phyloP scores from a whole-genome alignment of 495 filamentous ascomycete genomes.

The Monascus purpureus region DNA sequence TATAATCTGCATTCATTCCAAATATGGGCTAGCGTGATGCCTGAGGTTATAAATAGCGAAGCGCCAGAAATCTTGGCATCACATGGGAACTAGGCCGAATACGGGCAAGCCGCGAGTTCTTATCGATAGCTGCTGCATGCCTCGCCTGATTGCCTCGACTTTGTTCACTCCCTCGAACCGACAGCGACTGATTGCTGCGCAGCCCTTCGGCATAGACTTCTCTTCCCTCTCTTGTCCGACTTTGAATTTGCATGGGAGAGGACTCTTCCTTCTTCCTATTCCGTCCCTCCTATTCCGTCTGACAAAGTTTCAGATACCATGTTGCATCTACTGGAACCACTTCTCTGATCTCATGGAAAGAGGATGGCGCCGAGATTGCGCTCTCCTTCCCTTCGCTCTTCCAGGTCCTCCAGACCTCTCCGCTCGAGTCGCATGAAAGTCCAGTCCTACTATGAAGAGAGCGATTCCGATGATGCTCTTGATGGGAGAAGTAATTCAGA shows the following conservation, averaged over 20 bases:
- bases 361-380: conserved; percentile 11
- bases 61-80: background rate
- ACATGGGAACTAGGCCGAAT: background rate
- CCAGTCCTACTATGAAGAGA: conserved; percentile 28
- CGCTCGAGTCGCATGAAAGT: conserved; percentile 26
- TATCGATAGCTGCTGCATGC: background rate
- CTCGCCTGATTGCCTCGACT: no score
- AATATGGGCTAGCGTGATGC: no score
- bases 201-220: no score
- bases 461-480: conserved; percentile 15
- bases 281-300: background rate
- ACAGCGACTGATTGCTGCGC: background rate
- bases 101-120: no score
- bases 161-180: background rate
- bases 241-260: no score
- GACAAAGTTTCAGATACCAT: background rate
- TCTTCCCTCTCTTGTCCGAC: no score
- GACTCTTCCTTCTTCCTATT: background rate
- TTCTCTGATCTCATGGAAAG: background rate
- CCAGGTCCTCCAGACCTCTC: conserved; percentile 18
- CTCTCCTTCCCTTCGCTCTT: conserved; percentile 7
- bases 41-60: no score
- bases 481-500: conserved; percentile 7
- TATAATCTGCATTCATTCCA: no score
- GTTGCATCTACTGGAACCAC: background rate